Evolutionary conservation across 345 rosid genomes (phyloP).

Genomic region (Euphorbia tirucalli): DNA sequence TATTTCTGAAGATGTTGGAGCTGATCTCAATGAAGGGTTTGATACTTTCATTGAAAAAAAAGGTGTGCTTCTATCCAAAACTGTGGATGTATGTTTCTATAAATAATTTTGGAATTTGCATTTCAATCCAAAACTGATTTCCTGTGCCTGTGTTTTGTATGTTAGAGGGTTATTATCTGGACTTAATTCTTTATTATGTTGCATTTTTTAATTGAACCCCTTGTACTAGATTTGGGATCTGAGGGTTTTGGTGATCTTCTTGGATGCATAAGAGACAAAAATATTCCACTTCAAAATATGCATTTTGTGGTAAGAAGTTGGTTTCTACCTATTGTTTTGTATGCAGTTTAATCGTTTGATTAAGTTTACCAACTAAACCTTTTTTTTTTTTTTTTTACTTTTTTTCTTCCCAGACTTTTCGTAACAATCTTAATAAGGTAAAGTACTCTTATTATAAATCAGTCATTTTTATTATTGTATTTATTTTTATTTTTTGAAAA

Average conservation of each 20-base stretch:
- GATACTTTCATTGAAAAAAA: slow-evolving; percentile 77
- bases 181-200: slow-evolving; percentile 8
- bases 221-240: slow-evolving; percentile 74
- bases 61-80: slow-evolving; percentile 42
- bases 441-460: slow-evolving; percentile 8
- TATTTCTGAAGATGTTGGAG: slow-evolving; percentile 75
- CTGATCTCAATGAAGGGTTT: slow-evolving; percentile 90
- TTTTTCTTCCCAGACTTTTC: slow-evolving; percentile 55
- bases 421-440: slow-evolving; percentile 96
- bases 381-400: slow-evolving; percentile 3
- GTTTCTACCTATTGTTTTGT: slow-evolving; percentile 18
- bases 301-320: slow-evolving; percentile 81
- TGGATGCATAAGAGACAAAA: slow-evolving; percentile 77
- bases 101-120: neutral
- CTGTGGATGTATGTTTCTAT: neutral
- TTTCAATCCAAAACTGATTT: neutral
- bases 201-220: slow-evolving; percentile 3
- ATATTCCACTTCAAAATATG: slow-evolving; percentile 78
- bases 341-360: slow-evolving; percentile 1
- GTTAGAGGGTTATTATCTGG: slow-evolving; percentile 20
- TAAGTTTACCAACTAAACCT: slow-evolving; percentile 32
- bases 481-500: neutral
- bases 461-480: neutral
- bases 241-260: slow-evolving; percentile 88
- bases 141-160: slow-evolving; percentile 3